Evolutionary conservation across 2,329 filamentous ascomycete genomes (phyloP), one percentile per base, ranked within the genome.

Genomic region (Fusarium globosum): DNA sequence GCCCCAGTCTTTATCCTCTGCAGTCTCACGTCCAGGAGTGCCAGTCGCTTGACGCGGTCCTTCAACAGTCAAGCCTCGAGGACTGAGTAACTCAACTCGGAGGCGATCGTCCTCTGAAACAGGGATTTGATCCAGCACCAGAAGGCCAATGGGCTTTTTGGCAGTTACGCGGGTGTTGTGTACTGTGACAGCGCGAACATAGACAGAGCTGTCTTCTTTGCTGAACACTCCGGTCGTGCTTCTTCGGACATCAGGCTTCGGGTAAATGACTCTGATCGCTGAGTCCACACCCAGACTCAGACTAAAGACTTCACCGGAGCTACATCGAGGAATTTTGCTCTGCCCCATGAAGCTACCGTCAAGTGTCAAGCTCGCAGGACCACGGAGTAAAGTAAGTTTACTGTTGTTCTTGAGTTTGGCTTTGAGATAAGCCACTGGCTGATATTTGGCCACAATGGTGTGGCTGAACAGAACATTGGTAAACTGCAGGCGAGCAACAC

Each of bases 291-390:
- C 90, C 0, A 92, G 82, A 53, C 83, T 83, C 3, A 92, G 81
- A 28, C 80, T 82, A 77, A 92, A 88, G 3, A 78, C 73, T 58
- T 89, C 88, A 42, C 88, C 88, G 0, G 88, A 82, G 51, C 85
- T 86, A 77, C 89, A 90, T 36, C 86, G 85, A 4, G 89, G 88
- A 39, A 92, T 82, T 2, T 78, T 82, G 4, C 86, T 85, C 62
- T 88, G 88, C 7, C 90, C 90, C 61, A 92, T 82, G 80, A 92
- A 92, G 14, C 85, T 85, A 7, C 89, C 88, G 76, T 92, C 90
- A n/a, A 92, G 85, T 1, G 88, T 91, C 13, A 92, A 82, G 10
- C 89, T 88, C 0, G 85, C 85, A 3, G 84, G 84, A 9, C 89
- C 90, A 56, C 83, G 82, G 26, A 91, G 85, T 12, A 92, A 82